Evolutionary conservation across 768 basidiomycete species (phyloP).

Genomic region (Kwoniella sp.): DNA sequence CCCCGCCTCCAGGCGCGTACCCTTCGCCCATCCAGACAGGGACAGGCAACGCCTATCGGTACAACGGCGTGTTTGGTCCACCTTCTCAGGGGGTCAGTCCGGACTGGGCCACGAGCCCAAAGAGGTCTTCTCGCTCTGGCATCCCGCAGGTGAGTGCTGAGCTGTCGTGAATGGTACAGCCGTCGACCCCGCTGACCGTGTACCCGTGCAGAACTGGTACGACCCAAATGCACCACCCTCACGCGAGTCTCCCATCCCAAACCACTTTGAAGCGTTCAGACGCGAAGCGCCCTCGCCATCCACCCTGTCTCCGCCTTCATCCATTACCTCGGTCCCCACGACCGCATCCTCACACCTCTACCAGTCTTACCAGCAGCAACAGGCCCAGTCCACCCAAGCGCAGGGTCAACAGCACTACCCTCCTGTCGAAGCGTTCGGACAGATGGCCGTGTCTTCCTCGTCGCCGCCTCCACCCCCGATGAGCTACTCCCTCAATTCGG

Average conservation of each 20-base stretch:
- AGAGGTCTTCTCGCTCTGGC: conserved; percentile 24
- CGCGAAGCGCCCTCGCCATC: conserved; percentile 32
- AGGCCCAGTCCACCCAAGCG: too few relatives aligned
- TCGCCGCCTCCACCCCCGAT: conserved; percentile 30
- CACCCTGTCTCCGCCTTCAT: conserved; percentile 41
- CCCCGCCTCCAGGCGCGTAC: conserved; percentile 19
- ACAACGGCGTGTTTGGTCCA: conserved; percentile 43
- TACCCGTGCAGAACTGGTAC: conserved; percentile 31
- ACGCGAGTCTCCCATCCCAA: conserved; percentile 29
- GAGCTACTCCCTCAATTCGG: conserved; percentile 3
- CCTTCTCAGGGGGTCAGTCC: conserved; percentile 26
- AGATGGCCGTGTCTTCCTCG: conserved; percentile 36
- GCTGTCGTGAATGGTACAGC: background rate
- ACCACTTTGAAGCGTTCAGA: conserved; percentile 34
- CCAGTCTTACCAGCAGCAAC: conserved; percentile 13
- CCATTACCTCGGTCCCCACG: conserved; percentile 39
- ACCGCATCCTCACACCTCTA: conserved; percentile 27
- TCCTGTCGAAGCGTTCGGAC: conserved; percentile 15
- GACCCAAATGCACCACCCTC: conserved; percentile 35
- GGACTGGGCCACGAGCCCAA: conserved; percentile 21
- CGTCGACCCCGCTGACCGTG: background rate
- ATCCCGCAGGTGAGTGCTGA: conserved; percentile 22
- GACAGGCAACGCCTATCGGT: conserved; percentile 22
- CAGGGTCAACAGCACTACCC: conserved; percentile 13
- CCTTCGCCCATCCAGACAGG: conserved; percentile 7